Base-by-base conservation (phyloP, 371 early-diverging fungal species). In the Syncephalastrum sp. region DNA sequence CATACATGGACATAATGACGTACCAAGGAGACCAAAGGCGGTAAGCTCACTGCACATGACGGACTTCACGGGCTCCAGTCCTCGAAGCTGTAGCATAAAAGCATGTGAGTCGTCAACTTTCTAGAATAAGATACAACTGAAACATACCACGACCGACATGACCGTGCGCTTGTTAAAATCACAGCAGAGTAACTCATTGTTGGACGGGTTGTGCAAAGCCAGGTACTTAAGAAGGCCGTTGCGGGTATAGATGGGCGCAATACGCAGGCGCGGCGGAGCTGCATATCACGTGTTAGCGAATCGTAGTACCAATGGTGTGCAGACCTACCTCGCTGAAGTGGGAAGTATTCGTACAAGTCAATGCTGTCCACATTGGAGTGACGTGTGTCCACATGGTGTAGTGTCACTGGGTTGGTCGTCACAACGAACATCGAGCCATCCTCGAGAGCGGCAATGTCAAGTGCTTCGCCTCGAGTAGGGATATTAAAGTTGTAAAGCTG, bases 281-380 rank as follows among this genome's bases (percentile, higher is more conserved):
- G 58, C 16, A 41, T 41, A 1, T 23, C 21, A 29, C 38, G 45
- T 53, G 29, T 15, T 24, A 41, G 19, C 12, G 17, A 38, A 5
- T 43, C 7, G 13, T 24, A 54, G 12, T 5, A 15, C 3, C 13
- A 8, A 56, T 38, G 19, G 17, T 6, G 4, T 21, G 50, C 19
- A 15, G 15, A 41, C 67, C 60, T 47, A 75, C 67, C 68, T 42
- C 81, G 62, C 55, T 84, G 83, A 12, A 86, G 68, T n/a, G 90
- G 90, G 65, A 88, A 88, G 56, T 87, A 91, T 59, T 91, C 91
- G 52, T 89, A 90, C 54, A 91, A 75, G 59, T 90, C 89, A 1
- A 90, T 65, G n/a, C 79, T 82, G 4, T 79, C 73, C 42, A 80
- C 59, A 4, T 70, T 74, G 23, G 81, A 74, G 48, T 89, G 89